These are phyloP conservation scores for Aspergillus piperis DNA, from an alignment of 2,329 filamentous ascomycete species.

Conservation along the genomic window DNA sequence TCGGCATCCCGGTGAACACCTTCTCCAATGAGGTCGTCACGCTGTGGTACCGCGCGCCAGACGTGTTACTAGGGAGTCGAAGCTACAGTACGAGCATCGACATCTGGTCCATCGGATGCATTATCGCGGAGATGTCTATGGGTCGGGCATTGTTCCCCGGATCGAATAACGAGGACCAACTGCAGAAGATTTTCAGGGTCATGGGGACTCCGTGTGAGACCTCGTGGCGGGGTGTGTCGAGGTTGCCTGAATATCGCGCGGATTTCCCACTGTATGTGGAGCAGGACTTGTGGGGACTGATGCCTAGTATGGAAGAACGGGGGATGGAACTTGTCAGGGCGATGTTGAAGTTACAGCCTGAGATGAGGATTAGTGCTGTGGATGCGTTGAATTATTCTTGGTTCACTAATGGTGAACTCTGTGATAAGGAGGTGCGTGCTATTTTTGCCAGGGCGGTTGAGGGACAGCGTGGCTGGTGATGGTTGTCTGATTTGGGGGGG, in stretches of 20 bases:
- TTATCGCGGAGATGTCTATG: slow-evolving; percentile 99
- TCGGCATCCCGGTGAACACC: slow-evolving; percentile 97
- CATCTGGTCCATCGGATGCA: slow-evolving; percentile 96
- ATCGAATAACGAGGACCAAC: slow-evolving; percentile 93
- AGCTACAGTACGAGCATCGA: slow-evolving; percentile 99
- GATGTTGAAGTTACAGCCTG: slow-evolving; percentile 86
- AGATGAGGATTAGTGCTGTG: slow-evolving; percentile 80
- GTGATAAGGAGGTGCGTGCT: no score
- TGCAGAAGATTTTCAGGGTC: slow-evolving; percentile 89
- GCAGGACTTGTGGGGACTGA: slow-evolving; percentile 77
- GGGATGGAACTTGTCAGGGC: slow-evolving; percentile 81
- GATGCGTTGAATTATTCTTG: slow-evolving; percentile 84
- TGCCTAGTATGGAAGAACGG: slow-evolving; percentile 79
- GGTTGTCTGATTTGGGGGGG: background rate
- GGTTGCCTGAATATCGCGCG: slow-evolving; percentile 90
- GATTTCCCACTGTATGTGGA: slow-evolving; percentile 89
- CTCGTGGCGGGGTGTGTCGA: slow-evolving; percentile 87
- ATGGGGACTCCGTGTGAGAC: slow-evolving; percentile 95
- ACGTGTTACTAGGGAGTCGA: slow-evolving; percentile 84
- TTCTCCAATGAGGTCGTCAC: slow-evolving; percentile 98
- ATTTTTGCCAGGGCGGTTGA: background rate
- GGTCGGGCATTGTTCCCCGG: slow-evolving; percentile 90
- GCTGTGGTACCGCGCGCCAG: slow-evolving; percentile 91
- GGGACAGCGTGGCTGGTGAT: background rate
- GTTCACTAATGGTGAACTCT: slow-evolving; percentile 55